Base-by-base conservation (phyloP, 2,329 filamentous ascomycete species). In the Volutella citrinella region DNA sequence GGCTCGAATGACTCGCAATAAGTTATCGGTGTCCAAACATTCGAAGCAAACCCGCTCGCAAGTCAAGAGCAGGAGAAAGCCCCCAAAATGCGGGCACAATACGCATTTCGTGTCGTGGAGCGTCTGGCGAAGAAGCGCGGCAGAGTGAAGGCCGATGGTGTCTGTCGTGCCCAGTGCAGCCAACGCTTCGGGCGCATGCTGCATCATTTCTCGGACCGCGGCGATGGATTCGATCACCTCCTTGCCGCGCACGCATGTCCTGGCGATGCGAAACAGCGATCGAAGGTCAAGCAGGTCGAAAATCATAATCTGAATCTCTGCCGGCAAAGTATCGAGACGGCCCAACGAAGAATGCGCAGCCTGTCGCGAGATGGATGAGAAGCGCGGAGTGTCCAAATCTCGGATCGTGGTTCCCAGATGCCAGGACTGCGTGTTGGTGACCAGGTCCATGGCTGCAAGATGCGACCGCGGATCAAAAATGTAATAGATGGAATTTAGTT, bases 121-220 rank as follows among this genome's bases (percentile, higher is more conserved):
- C 3, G 44, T 34, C 5, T 33, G 33, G 11, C 45, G 42, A 19
- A 62, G 38, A 3, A 40, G 16, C 8, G 40, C 28, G 25, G 48
- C 48, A 10, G 52, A 29, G 27, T 57, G 49, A 28, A 29, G 30
- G 16, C 32, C 32, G 19, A 58, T 33, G 10, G 58, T 34, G 7
- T 19, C 32, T 25, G 54, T 55, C 28, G 44, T 35, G 12, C 42
- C 42, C 23, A 60, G 36, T n/a, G 47, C 51, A 5, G 27, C 32
- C 30, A 61, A 26, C n/a, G 48, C 32, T 19, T 38, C 34, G n/a
- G 52, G 57, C 5, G 55, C 58, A 33, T 60, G 72, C 45, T 68
- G 66, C 21, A 66, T 62, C 21, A 61, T 51, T 20, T 65, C 60
- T 60, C 61, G 69, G 19, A 63, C 58, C n/a, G 64, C 48, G 3